A percentile compares a stretch with the other conserved stretches of the same genome.
Evolutionary conservation across 495 filamentous ascomycete genomes (phyloP).

Genomic region (Neurospora sp.): DNA sequence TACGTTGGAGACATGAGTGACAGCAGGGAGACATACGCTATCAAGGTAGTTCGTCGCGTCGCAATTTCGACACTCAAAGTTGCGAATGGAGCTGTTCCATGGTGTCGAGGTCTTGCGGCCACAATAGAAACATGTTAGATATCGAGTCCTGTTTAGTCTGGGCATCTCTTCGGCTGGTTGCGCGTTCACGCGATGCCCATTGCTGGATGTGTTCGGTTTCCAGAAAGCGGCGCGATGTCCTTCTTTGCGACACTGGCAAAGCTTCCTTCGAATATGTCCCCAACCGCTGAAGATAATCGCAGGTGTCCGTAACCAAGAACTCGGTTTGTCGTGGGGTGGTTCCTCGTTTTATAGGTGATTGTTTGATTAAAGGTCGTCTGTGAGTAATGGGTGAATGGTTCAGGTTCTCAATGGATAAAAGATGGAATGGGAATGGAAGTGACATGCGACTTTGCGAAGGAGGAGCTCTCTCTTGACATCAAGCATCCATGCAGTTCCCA

Average conservation of each 20-base stretch:
- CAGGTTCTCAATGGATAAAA: background rate
- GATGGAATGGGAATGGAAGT: background rate
- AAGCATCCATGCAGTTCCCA: background rate
- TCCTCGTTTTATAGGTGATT: background rate
- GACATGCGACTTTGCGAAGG: background rate
- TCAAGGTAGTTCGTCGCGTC: slow-evolving; percentile 79
- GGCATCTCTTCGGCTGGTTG: slow-evolving; percentile 13
- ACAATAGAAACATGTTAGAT: slow-evolving; percentile 69
- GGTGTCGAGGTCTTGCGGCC: slow-evolving; percentile 48
- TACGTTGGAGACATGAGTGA: background rate
- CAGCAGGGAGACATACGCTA: slow-evolving; percentile 30
- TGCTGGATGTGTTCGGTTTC: background rate
- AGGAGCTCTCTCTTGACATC: background rate
- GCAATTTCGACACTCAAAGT: slow-evolving; percentile 63
- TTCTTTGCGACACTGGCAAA: background rate
- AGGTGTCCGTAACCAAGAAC: background rate
- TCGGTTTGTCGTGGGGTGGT: background rate
- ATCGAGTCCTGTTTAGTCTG: slow-evolving; percentile 16
- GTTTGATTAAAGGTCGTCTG: background rate
- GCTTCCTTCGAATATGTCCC: background rate
- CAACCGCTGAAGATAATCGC: background rate
- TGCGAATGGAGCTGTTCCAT: slow-evolving; percentile 39
- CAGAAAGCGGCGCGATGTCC: background rate
- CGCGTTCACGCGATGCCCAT: slow-evolving; percentile 8
- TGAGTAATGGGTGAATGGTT: background rate